Evolutionary conservation across 1,284 basidiomycete genomes (phyloP), one percentile per base, ranked within the genome.

Genomic region (Ustilago crameri): DNA sequence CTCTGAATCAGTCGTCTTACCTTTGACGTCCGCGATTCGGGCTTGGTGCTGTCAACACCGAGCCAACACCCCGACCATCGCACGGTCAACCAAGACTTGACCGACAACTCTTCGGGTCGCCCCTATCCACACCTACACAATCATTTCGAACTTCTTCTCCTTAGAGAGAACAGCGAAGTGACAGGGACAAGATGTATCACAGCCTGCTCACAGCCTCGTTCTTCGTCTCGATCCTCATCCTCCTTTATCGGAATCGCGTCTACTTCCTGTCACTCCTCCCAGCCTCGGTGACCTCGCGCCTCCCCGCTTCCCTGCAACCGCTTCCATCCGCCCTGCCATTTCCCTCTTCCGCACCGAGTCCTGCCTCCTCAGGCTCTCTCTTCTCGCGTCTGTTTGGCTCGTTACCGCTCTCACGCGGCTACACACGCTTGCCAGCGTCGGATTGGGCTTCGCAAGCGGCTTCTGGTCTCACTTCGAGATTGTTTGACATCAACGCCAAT

Each of bases 401-500:
- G 15, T 20, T 42, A 0, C 30, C 35, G 32, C 7, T 27, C 5
- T n/a, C 50, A 5, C 49, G n/a, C n/a, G 27, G 43, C 27, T 72
- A 67, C 44, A 12, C 42, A 0, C 48, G 47, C 3, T 7, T 68
- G 0, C 48, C 61, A 5, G 51, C 35, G 26, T 73, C 58, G 38
- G 76, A 78, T 32, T 81, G 80, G 80, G 23, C 38, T 7, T 22
- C 62, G 9, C 56, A 75, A 3, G 26, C 54, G 8, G 24, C 56
- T 18, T 53, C 52, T 37, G 79, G 79, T 14, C 67, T 82, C 17
- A 59, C 68, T 10, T 74, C 69, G 3, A 48, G 64, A 1, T 56
- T 81, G 1, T 82, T 82, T 30, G 78, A 82, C 53, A 79, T 81
- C 44, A 66, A 73, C n/a, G 60, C 62, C 4, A 82, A 82, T 30